These are phyloP conservation scores for Colletotrichum plurivorum DNA, from an alignment of 2,329 filamentous ascomycete species.

Conservation along the genomic window DNA sequence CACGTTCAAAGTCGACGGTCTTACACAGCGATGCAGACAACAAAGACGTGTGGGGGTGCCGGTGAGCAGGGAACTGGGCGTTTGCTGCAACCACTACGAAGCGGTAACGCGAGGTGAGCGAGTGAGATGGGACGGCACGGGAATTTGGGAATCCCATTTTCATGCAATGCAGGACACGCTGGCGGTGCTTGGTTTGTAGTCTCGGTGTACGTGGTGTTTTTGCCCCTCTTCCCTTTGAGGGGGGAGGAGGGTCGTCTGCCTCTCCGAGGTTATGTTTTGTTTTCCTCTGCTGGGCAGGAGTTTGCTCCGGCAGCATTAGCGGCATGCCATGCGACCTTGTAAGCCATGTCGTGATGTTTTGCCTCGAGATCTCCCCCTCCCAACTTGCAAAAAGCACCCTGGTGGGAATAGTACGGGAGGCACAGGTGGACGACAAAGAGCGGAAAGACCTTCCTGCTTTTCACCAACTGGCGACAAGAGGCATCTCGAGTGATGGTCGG, in stretches of 20 bases:
- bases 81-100: neutral
- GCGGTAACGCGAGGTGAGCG: neutral
- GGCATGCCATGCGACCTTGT: neutral
- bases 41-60: neutral
- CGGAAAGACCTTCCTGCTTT: neutral
- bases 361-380: too few species aligned
- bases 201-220: conserved; percentile 16
- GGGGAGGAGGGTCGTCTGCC: too few species aligned
- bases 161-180: conserved; percentile 42
- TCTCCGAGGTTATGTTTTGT: too few species aligned
- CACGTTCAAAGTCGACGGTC: neutral
- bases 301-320: too few species aligned
- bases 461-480: neutral
- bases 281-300: too few species aligned
- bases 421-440: neutral
- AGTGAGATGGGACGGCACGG: conserved; percentile 18
- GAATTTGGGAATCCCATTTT: conserved; percentile 17
- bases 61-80: neutral
- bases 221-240: neutral
- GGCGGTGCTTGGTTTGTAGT: conserved; percentile 21
- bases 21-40: neutral
- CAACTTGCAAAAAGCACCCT: too few species aligned
- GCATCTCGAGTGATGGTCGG: conserved; percentile 5
- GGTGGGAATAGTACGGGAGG: neutral
- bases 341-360: too few species aligned